These are phyloP conservation scores for Dictyostelium firmibasis DNA, from an alignment of 78 protist species.

Conservation along the genomic window DNA sequence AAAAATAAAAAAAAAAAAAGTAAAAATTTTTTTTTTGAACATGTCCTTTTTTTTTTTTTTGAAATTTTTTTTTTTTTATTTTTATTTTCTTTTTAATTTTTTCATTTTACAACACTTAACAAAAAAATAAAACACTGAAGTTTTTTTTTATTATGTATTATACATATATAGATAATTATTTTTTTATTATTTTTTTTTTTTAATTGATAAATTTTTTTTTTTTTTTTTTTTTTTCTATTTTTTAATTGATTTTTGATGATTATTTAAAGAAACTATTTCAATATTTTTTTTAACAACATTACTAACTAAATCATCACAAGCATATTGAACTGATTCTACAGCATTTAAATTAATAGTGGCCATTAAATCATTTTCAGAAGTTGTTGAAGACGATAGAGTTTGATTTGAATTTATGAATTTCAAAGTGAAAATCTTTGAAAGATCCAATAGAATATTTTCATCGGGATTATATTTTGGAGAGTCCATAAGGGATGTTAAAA, in stretches of 20 bases:
- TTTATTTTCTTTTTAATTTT: too few relatives aligned
- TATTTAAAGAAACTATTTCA: neutral
- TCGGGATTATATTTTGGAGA: neutral
- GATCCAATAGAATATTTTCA: slow-evolving; percentile 55
- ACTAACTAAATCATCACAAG: slow-evolving; percentile 3
- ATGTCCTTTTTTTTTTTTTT: neutral
- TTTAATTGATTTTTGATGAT: neutral
- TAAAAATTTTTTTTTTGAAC: neutral
- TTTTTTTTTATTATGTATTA: neutral
- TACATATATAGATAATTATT: neutral
- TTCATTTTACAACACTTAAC: neutral
- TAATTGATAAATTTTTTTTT: neutral
- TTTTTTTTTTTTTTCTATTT: neutral
- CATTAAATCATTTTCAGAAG: neutral
- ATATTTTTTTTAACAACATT: slow-evolving; percentile 6
- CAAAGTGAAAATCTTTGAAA: slow-evolving; percentile 35
- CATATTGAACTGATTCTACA: neutral
- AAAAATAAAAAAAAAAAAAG: neutral
- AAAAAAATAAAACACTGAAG: neutral
- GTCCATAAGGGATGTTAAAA: slow-evolving; percentile 4
- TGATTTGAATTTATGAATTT: neutral
- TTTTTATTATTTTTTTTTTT: neutral
- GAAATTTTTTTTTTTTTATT: too few relatives aligned
- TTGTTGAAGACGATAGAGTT: neutral
- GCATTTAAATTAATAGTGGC: neutral